Base-by-base conservation (phyloP, 2,329 filamentous ascomycete genomes). In the Apiospora kogelbergensis region DNA sequence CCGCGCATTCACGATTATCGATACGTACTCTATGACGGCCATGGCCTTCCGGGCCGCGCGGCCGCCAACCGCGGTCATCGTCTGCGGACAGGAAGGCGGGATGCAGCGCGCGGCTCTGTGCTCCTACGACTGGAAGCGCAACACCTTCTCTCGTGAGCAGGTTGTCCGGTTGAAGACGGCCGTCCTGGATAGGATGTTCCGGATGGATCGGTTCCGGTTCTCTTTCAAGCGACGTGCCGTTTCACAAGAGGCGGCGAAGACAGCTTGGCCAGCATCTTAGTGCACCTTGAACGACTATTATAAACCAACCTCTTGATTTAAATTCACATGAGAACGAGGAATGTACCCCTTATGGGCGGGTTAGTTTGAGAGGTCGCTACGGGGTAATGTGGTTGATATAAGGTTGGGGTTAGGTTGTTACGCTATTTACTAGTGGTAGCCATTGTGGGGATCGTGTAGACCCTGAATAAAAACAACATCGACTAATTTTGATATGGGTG, bases 81-180 rank as follows among this genome's bases (percentile, higher is more conserved):
- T 72, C 2, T 71, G 68, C 45, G 70, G 71, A 15, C 71, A 66
- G 1, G 71, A 72, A 48, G 70, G 70, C 15, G 71, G 69, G 11
- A 72, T 72, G 71, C 71, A 72, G 45, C 68, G 71, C 41, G 68
- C 63, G 20, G 63, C 71, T 3, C 63, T 71, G 41, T 71, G 70
- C n/a, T 71, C 70, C 22, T 71, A 72, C 20, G 68, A 71, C 44
- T 71, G 71, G 70, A 60, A 46, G 24, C 53, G 57, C 7, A 63
- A 45, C 26, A 68, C 22, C 2, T 71, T 72, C 22, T 57, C 67
- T 1, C 68, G 68, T 22, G 69, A 71, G 44, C 57, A 70, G 40
- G 68, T 72, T 0, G 65, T 71, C 30, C 68, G 70, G 9, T 63
- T 72, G 15, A 70, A 70, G 45, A 71, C 71, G 1, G 22, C 67